These are phyloP conservation scores for Apiospora hydei DNA, from an alignment of 2,329 filamentous ascomycete genomes.

Conservation along the genomic window DNA sequence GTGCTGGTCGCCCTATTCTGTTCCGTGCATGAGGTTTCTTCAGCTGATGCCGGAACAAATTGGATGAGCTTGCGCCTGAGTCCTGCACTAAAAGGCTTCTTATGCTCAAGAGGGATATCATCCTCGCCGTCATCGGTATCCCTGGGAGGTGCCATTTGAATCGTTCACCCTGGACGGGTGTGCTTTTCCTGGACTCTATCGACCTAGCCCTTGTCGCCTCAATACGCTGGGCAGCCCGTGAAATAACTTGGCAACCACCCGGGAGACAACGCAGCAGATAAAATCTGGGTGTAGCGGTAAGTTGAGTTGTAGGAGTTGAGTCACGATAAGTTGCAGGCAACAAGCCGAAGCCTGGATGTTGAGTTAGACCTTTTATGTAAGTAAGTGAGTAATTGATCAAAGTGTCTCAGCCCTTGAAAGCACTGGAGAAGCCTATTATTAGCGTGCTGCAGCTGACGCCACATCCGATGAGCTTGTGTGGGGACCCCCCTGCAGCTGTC, in stretches of 20 bases:
- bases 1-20: slow-evolving; percentile 34
- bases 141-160: slow-evolving; percentile 33
- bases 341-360: not conserved
- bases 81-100: slow-evolving; percentile 63
- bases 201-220: not conserved
- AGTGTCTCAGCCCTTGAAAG: not conserved
- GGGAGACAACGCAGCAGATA: not conserved
- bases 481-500: not conserved
- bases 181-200: not conserved
- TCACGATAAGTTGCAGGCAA: not conserved
- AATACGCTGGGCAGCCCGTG: not conserved
- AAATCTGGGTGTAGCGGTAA: not conserved
- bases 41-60: slow-evolving; percentile 63
- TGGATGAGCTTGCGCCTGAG: slow-evolving; percentile 61
- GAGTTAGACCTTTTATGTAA: not conserved
- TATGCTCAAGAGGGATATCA: slow-evolving; percentile 60
- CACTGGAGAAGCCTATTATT: slow-evolving; percentile 5
- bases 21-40: slow-evolving; percentile 41
- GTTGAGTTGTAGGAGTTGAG: not conserved
- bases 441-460: slow-evolving; percentile 16
- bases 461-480: slow-evolving; percentile 21
- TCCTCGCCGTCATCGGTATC: slow-evolving; percentile 45
- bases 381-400: not conserved
- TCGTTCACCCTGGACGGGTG: not conserved
- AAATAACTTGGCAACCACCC: not conserved